phyloP scores from a whole-genome alignment of 352 stramenopile species.

The Globisporangium takayamanum region DNA sequence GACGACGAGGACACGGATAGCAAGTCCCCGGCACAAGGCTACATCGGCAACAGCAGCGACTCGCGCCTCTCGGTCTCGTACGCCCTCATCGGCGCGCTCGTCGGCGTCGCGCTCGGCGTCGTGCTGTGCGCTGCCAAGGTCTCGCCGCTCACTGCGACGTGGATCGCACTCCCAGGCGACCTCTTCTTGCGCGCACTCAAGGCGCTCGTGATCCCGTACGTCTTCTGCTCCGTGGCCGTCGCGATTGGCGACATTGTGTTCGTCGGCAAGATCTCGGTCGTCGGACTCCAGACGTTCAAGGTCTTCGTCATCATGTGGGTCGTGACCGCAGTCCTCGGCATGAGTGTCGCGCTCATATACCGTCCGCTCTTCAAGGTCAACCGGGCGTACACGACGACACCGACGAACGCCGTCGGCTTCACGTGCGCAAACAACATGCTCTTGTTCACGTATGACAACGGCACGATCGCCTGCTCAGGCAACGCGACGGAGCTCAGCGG shows the following conservation, averaged over 20 bases:
- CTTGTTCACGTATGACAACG: constrained; percentile 6
- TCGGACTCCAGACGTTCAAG: constrained; percentile 56
- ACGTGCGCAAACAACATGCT: constrained; percentile 40
- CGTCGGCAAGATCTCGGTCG: constrained; percentile 61
- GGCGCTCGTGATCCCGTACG: constrained; percentile 71
- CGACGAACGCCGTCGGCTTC: constrained; percentile 35
- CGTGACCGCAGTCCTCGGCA: constrained; percentile 36
- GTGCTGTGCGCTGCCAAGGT: constrained; percentile 37
- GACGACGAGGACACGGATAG: constrained; percentile 4
- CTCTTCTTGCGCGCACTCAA: constrained; percentile 74
- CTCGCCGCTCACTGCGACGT: constrained; percentile 27
- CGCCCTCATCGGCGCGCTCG: constrained; percentile 49
- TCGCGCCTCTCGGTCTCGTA: constrained; percentile 43
- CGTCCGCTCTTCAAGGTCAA: constrained; percentile 43
- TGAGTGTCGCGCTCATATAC: constrained; percentile 51
- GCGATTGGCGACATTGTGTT: constrained; percentile 72
- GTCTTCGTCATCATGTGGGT: constrained; percentile 60
- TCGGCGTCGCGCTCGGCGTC: constrained; percentile 43
- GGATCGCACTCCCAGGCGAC: constrained; percentile 65
- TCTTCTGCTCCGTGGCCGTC: constrained; percentile 76
- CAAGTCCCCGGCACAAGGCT: constrained; percentile 3
- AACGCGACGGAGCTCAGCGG: constrained; percentile 1
- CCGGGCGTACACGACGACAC: constrained; percentile 9
- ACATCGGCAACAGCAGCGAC: constrained; percentile 29
- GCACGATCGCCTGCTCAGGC: background rate